A percentile compares a stretch with the other conserved stretches of the same genome.
Evolutionary conservation across 805 yeast genomes (phyloP).

Genomic region (Pichia cephalocereana): DNA sequence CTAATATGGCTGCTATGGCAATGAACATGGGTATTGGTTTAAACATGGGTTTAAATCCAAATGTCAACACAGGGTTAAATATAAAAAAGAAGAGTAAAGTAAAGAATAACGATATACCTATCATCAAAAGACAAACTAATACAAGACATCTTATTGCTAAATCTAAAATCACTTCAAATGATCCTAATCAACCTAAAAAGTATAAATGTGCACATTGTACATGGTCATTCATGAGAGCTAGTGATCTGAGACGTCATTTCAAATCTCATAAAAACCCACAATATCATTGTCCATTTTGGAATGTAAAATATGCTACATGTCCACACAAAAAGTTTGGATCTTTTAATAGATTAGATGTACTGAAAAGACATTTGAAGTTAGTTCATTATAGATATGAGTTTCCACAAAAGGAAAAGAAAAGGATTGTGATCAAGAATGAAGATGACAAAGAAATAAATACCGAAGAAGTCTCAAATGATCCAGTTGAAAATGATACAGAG

Average conservation of each 20-base stretch:
- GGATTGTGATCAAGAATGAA: constrained; percentile 25
- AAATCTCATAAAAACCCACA: constrained; percentile 59
- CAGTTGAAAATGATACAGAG: constrained; percentile 13
- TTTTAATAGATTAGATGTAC: constrained; percentile 63
- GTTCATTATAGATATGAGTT: constrained; percentile 40
- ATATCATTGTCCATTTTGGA: constrained; percentile 69
- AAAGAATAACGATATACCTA: background rate
- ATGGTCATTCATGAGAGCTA: constrained; percentile 64
- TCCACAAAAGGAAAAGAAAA: background rate
- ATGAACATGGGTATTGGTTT: background rate
- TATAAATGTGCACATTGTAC: constrained; percentile 40
- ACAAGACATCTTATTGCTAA: background rate
- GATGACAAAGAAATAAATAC: background rate
- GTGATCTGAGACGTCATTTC: constrained; percentile 60
- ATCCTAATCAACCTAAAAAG: constrained; percentile 2
- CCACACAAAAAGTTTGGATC: constrained; percentile 67
- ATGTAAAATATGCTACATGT: constrained; percentile 51
- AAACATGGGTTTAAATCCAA: background rate
- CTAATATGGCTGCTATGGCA: background rate
- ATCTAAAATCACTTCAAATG: constrained; percentile 3
- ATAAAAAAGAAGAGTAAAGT: background rate
- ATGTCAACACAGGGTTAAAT: background rate
- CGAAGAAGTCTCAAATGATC: constrained; percentile 5
- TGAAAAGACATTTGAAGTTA: constrained; percentile 60
- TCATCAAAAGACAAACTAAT: background rate